A percentile compares a stretch with the other conserved stretches of the same genome.
Conservation (phyloP, 345 rosid genomes). For the Corchorus capsularis region DNA sequence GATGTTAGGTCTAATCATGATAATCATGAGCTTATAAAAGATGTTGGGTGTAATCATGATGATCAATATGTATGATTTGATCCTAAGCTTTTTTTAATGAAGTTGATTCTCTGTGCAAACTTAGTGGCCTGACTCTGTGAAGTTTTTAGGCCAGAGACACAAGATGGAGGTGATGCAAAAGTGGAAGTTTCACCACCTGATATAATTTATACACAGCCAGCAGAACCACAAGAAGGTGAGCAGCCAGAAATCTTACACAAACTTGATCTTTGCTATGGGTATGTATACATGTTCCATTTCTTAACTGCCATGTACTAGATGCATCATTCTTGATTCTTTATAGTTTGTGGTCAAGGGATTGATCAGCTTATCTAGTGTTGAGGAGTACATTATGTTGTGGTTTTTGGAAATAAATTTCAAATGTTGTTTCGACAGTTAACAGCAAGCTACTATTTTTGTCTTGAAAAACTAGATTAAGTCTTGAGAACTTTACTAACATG, state of each 20-base stretch:
- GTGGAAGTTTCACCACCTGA: slow-evolving; percentile 96
- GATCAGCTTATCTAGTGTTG: slow-evolving; percentile 5
- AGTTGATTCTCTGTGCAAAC: slow-evolving; percentile 2
- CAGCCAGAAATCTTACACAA: slow-evolving; percentile 80
- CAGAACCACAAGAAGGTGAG: slow-evolving; percentile 72
- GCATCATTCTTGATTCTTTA: neutral
- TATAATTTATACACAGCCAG: slow-evolving; percentile 75
- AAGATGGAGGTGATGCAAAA: slow-evolving; percentile 97
- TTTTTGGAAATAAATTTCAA: slow-evolving; percentile 1
- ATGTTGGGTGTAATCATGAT: neutral
- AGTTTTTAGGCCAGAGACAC: slow-evolving; percentile 91
- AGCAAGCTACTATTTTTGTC: slow-evolving; percentile 16
- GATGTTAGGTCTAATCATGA: too few species aligned
- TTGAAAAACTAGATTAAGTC: slow-evolving; percentile 9
- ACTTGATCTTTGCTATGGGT: slow-evolving; percentile 98
- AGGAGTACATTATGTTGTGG: neutral
- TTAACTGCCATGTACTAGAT: neutral
- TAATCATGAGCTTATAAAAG: neutral
- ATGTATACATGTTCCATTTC: slow-evolving; percentile 26
- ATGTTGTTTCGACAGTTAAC: neutral
- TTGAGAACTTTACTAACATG: slow-evolving; percentile 3
- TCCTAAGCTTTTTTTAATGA: neutral
- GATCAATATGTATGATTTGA: neutral
- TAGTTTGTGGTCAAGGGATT: neutral
- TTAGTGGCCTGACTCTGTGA: slow-evolving; percentile 27